A percentile compares a stretch with the other conserved stretches of the same genome.
Conservation (phyloP, 345 rosid genomes). For the Nasturtium officinale region DNA sequence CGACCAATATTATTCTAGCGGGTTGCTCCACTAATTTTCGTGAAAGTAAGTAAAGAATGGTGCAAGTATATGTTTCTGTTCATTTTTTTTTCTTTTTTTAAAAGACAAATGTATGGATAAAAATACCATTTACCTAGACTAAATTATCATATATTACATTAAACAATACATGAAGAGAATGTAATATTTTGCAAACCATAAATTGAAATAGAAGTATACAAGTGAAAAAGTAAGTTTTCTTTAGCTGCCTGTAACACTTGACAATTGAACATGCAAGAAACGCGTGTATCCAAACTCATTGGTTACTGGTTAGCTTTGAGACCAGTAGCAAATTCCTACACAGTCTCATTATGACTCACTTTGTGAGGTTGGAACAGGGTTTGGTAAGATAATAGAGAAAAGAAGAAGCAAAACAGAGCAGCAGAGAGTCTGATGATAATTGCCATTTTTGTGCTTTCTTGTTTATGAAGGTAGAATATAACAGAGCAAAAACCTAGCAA, state of each 20-base stretch:
- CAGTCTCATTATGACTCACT: slow-evolving; percentile 29
- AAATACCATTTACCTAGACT: too few species aligned
- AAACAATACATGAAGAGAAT: neutral
- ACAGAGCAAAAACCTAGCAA: neutral
- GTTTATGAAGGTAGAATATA: neutral
- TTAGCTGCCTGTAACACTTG: neutral
- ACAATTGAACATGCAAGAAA: slow-evolving; percentile 24
- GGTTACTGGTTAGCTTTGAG: slow-evolving; percentile 31
- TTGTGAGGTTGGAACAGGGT: slow-evolving; percentile 33
- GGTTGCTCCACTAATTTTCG: slow-evolving; percentile 27
- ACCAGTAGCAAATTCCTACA: slow-evolving; percentile 2
- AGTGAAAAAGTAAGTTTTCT: neutral
- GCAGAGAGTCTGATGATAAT: neutral
- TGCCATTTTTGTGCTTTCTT: neutral
- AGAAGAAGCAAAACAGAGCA: neutral
- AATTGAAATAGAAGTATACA: neutral
- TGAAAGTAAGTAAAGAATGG: neutral
- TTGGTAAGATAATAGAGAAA: slow-evolving; percentile 10
- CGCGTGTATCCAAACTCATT: slow-evolving; percentile 35
- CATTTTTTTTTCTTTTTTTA: too few species aligned
- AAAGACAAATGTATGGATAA: too few species aligned
- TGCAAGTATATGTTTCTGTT: neutral
- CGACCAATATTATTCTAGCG: slow-evolving; percentile 3
- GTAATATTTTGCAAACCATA: neutral
- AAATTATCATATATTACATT: too few species aligned